Percentiles rank a stretch among this genome's conserved stretches.
These are phyloP conservation scores for Posidonia oceanica DNA, from an alignment of 116 monocot genomes.

Conservation along the genomic window DNA sequence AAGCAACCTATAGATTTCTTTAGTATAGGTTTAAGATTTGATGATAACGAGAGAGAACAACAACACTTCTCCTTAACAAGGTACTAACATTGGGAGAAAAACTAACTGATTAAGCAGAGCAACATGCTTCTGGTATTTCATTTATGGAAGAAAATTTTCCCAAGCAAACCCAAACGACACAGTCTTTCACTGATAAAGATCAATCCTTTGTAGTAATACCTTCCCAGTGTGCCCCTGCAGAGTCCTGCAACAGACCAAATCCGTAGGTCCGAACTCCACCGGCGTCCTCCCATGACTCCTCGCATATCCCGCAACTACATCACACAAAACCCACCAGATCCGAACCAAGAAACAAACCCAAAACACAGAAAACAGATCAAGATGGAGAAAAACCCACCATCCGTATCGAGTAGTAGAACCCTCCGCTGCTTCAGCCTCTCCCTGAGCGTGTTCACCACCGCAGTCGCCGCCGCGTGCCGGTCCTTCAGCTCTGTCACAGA, in stretches of 20 bases:
- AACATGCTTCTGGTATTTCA: neutral
- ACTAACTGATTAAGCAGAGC: neutral
- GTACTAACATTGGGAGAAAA: too few relatives aligned
- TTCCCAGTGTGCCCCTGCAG: slow-evolving; percentile 90
- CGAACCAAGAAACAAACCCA: slow-evolving; percentile 1
- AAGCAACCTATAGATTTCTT: too few relatives aligned
- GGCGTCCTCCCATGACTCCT: slow-evolving; percentile 55
- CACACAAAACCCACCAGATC: slow-evolving; percentile 2
- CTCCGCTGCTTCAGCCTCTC: slow-evolving; percentile 62
- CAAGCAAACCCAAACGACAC: too few relatives aligned
- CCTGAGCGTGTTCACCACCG: slow-evolving; percentile 56
- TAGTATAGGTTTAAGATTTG: too few relatives aligned
- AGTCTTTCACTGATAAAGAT: neutral
- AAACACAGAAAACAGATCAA: neutral
- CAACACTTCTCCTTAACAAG: too few relatives aligned
- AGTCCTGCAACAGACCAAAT: slow-evolving; percentile 94
- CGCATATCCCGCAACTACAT: slow-evolving; percentile 64
- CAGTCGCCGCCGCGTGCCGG: slow-evolving; percentile 65
- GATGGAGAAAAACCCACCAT: slow-evolving; percentile 31
- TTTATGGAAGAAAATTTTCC: neutral
- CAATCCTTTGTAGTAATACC: slow-evolving; percentile 18
- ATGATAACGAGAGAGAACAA: too few relatives aligned
- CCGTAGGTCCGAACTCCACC: slow-evolving; percentile 63
- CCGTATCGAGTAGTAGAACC: slow-evolving; percentile 73
- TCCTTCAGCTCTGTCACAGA: slow-evolving; percentile 84